Base-by-base conservation (phyloP, 345 rosid genomes). In the Iberis pinnata region DNA sequence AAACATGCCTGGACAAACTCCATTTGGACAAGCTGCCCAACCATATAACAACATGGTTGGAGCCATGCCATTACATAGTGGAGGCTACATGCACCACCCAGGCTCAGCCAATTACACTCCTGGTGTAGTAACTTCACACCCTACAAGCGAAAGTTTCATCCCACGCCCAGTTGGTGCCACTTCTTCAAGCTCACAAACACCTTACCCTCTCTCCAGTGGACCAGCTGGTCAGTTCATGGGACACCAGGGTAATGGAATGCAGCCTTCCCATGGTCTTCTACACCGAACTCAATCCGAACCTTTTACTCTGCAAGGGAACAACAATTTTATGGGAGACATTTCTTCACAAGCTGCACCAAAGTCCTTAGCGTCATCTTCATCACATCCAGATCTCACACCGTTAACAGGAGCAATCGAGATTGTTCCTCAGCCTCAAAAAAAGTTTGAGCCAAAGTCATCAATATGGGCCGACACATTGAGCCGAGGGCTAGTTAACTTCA, bases 381-480 rank as follows among this genome's bases (percentile, higher is more conserved):
- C 83, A 36, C 95, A 83, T 67, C 58, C 73, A 25, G 42, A 63
- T 57, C 60, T 53, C 29, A 57, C 88, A 56, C 71, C 88, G 38
- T 32, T 53, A 46, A 40, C 66, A 15, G 72, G 72, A 54, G 56
- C 62, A 9, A 80, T 76, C 46, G 79, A 84, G 61, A 41, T 73
- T 39, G 89, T 76, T 67, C 82, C 79, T 41, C 69, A 46, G 38
- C 56, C 87, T n/a, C 75, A 75, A 69, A 87, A 79, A 14, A 90
- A 90, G 71, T 90, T 90, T 44, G 95, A 90, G 77, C 81, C 87
- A 13, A 90, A 87, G 71, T 90, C 98, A 38, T 68, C 95, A 22
- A 81, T 90, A 62, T 90, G 98, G 98, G 78, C 92, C 10, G 98
- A 87, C 59, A 90, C 98, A 25, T 76, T 90, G 64, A 90, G 81